Evolutionary conservation across 768 basidiomycete genomes (phyloP), one percentile per base, ranked within the genome.

Genomic region (Mycena albidolilacea): DNA sequence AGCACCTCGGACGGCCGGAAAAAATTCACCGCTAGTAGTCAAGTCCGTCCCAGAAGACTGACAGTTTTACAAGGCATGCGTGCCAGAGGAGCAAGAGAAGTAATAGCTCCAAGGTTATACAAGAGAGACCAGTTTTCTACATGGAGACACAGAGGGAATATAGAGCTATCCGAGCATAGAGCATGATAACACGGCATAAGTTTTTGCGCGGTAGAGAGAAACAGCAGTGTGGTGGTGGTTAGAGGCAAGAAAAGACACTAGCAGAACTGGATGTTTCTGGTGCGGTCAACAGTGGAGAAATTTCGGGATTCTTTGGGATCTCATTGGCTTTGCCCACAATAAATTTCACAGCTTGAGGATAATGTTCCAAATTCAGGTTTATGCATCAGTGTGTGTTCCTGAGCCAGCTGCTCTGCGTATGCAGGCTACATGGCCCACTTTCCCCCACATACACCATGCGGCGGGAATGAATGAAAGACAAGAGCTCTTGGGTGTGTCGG

Each of bases 361-460:
- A 52, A n/a, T 52, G n/a, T 52, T 52, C 50, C 50, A 52, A 52
- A 21, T 52, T 5, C 50, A 52, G 50, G 50, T 52, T 52, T 52
- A 52, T 52, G 50, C 50, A 21, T 52, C 50, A 52, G 50, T 21
- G 50, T 52, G 50, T 52, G 50, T 52, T 52, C 50, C n/a, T n/a
- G n/a, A 52, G n/a, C n/a, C 50, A 59, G 57, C 37, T 59, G 57
- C 57, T 59, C 57, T 59, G 57, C 14, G 17, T 39, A 37, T 59
- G 57, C 57, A 59, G 57, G 57, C 57, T 59, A 59, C 57, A 59
- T 59, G 37, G 57, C 57, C 38, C 37, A 59, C 57, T 59, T 59
- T 59, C 23, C 57, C 57, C 37, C 57, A 59, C 17, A 59, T 59
- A 59, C 57, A 59, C 57, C 37, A 59, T 59, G 7, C 57, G 57